These are phyloP conservation scores for Daldinia sp. DNA, from an alignment of 2,329 filamentous ascomycete species.

Conservation along the genomic window DNA sequence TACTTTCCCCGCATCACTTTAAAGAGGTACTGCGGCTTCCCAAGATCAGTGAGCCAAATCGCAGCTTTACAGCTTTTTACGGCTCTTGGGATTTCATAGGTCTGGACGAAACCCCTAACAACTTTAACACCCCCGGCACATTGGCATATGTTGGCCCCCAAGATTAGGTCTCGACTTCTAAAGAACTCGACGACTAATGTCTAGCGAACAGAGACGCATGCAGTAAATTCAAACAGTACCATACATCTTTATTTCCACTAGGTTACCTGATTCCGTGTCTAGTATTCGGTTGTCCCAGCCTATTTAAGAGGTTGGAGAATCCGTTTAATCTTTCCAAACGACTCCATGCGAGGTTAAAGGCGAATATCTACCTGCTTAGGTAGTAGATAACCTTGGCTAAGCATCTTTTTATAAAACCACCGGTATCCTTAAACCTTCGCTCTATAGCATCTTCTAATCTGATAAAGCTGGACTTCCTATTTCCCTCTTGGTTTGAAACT, in stretches of 20 bases:
- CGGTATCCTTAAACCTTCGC: neutral
- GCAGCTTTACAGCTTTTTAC: neutral
- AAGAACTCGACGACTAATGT: constrained; percentile 3
- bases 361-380: neutral
- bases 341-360: neutral
- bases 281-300: no score
- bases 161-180: constrained; percentile 21
- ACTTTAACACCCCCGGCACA: constrained; percentile 3
- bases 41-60: constrained; percentile 10
- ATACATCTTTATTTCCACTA: neutral
- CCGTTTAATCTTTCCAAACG: constrained; percentile 8
- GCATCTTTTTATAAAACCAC: neutral
- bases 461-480: neutral
- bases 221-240: neutral
- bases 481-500: neutral
- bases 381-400: neutral
- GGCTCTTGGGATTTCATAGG: neutral
- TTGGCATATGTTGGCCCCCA: constrained; percentile 23
- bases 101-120: neutral
- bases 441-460: neutral
- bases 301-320: neutral
- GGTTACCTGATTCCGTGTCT: neutral
- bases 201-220: neutral
- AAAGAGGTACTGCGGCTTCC: constrained; percentile 10
- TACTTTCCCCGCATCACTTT: constrained; percentile 28